phyloP scores from a whole-genome alignment of 2,329 filamentous ascomycete genomes.

The Colletotrichum kahawae region DNA sequence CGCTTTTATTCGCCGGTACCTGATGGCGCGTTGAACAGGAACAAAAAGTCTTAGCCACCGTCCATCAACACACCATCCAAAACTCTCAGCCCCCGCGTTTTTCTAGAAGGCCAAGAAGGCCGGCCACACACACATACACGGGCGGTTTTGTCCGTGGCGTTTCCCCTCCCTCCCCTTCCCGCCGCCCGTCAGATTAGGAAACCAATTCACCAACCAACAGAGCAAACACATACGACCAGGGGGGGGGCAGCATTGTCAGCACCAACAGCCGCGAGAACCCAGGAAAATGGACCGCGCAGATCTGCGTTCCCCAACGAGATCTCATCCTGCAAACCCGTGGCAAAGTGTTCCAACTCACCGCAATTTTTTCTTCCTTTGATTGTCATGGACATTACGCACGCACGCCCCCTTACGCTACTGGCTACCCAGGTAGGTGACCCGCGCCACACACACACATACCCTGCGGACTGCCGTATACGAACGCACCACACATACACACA shows the following conservation, averaged over 20 bases:
- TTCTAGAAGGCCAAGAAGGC: background rate
- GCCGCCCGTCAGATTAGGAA: background rate
- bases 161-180: background rate
- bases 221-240: background rate
- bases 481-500: background rate
- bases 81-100: background rate
- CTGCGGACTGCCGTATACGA: background rate
- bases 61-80: background rate
- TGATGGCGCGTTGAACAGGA: background rate
- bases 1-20: background rate
- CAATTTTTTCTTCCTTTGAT: background rate
- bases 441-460: background rate
- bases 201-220: background rate
- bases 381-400: background rate
- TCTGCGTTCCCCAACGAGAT: background rate
- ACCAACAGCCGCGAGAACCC: background rate
- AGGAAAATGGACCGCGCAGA: background rate
- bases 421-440: background rate
- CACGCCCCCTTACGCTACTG: background rate
- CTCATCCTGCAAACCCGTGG: background rate
- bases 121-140: background rate
- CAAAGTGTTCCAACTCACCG: background rate
- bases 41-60: background rate
- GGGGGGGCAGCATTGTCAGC: background rate
- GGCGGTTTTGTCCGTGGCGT: background rate